Evolutionary conservation across 441 rosid genomes (phyloP).

Genomic region (Erysimum pusillum): DNA sequence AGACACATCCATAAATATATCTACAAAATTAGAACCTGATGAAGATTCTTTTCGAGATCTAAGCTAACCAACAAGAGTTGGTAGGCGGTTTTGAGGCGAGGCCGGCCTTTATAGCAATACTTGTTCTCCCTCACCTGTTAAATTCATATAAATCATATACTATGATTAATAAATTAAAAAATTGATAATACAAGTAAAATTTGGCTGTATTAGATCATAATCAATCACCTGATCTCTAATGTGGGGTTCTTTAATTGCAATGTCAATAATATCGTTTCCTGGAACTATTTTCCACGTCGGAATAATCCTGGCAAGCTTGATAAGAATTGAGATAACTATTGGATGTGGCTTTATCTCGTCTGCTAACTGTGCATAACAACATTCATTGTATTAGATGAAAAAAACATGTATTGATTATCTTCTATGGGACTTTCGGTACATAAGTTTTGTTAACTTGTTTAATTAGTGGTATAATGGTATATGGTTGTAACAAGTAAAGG

Average conservation of each 20-base stretch:
- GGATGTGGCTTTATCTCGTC: constrained; percentile 74
- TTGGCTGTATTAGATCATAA: not conserved
- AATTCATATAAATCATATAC: not conserved
- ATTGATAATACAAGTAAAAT: not conserved
- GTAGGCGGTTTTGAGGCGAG: constrained; percentile 72
- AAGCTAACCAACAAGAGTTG: constrained; percentile 62
- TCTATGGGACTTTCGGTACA: not conserved
- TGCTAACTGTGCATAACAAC: constrained; percentile 60
- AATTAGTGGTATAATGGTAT: not conserved
- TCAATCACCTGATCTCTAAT: constrained; percentile 67
- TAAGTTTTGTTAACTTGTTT: no score
- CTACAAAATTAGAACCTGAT: constrained; percentile 51
- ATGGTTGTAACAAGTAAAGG: not conserved
- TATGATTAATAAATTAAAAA: not conserved
- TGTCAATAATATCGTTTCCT: constrained; percentile 67
- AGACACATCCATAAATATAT: not conserved
- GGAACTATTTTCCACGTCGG: constrained; percentile 94
- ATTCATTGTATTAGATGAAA: not conserved
- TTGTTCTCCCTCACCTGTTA: constrained; percentile 67
- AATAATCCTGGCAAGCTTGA: constrained; percentile 56
- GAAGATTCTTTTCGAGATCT: constrained; percentile 68
- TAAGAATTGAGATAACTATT: constrained; percentile 55
- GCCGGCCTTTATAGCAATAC: constrained; percentile 82
- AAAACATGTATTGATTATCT: not conserved
- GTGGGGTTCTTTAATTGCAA: constrained; percentile 69